These are phyloP conservation scores for Russula virescens DNA, from an alignment of 768 basidiomycete species.

Conservation along the genomic window DNA sequence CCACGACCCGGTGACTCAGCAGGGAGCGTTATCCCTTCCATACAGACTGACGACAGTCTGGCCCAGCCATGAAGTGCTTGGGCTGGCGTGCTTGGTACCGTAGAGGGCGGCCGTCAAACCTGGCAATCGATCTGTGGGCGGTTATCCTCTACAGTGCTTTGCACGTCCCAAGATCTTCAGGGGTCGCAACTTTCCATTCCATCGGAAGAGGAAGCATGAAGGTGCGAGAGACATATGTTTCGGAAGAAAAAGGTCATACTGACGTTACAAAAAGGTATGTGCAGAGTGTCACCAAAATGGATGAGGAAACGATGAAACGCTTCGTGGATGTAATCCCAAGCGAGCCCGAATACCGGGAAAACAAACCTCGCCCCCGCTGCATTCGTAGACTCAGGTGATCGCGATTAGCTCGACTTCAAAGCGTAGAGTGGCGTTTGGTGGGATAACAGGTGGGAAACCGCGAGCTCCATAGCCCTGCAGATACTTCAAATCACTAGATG, in stretches of 20 bases:
- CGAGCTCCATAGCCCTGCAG: constrained; percentile 63
- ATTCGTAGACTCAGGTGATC: constrained; percentile 44
- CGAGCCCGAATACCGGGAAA: constrained; percentile 17
- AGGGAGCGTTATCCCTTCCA: not conserved
- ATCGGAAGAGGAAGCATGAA: not conserved
- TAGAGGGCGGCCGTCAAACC: constrained; percentile 1
- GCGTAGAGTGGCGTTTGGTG: constrained; percentile 62
- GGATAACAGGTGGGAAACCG: constrained; percentile 78
- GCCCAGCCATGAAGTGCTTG: not conserved
- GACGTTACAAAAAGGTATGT: constrained; percentile 22
- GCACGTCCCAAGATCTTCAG: not conserved
- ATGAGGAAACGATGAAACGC: constrained; percentile 12
- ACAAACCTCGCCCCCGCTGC: constrained; percentile 3
- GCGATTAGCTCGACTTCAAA: constrained; percentile 82
- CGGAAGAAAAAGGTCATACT: constrained; percentile 5
- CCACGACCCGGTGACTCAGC: not conserved
- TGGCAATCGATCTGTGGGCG: not conserved
- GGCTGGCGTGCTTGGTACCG: constrained; percentile 2
- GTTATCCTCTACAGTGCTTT: not conserved
- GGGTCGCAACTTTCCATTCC: not conserved
- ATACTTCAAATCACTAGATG: constrained; percentile 2
- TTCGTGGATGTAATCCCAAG: constrained; percentile 16
- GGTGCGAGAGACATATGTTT: constrained; percentile 11
- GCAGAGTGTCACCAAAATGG: constrained; percentile 15
- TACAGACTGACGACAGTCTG: not conserved